Base-by-base conservation (phyloP, 352 stramenopile species). In the Thalassiosira oceanica region DNA sequence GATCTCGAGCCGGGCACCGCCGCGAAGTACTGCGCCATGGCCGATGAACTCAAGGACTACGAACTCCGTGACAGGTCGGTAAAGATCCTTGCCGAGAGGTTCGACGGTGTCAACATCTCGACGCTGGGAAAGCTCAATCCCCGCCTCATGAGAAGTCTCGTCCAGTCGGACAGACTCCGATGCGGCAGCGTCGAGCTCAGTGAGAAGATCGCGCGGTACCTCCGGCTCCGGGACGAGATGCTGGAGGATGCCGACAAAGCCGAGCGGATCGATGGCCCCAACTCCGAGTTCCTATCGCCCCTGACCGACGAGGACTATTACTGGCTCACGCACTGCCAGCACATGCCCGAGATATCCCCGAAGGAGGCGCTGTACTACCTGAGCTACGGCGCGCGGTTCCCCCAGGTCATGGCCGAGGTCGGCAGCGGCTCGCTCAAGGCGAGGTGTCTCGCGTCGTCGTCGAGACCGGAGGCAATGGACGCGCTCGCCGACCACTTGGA, bases 281-380 rank as follows among this genome's bases (percentile, higher is more conserved):
- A 46, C 11, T 20, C 1, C 15, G 6, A 45, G 5, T 8, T 57
- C 0, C 20, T 39, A 39, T 39, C 13, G 24, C 41, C 63, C 11
- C 29, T 77, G 7, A 56, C 66, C 0, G 66, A 77, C 31, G 66
- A 77, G 63, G 60, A 72, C 23, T 77, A 71, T 27, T 77, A 72
- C 33, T 72, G 57, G 66, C 35, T 77, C 1, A 77, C 66, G 0
- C 66, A 77, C 23, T 37, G 53, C 18, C 66, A 77, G 36, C 18
- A 48, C 35, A 77, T 77, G 66, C 66, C 58, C 1, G 41, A 28
- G 45, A 77, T 77, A 52, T 66, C 57, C 2, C 44, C 53, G 0
- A 29, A 36, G 2, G 66, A 77, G 42, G 57, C 56, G 29, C 31
- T 77, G 13, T 77, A 71, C 27, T 77, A 57, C 27, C 39, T 66